phyloP scores from a whole-genome alignment of 1,139 yeast species.

The Pichia sp. region DNA sequence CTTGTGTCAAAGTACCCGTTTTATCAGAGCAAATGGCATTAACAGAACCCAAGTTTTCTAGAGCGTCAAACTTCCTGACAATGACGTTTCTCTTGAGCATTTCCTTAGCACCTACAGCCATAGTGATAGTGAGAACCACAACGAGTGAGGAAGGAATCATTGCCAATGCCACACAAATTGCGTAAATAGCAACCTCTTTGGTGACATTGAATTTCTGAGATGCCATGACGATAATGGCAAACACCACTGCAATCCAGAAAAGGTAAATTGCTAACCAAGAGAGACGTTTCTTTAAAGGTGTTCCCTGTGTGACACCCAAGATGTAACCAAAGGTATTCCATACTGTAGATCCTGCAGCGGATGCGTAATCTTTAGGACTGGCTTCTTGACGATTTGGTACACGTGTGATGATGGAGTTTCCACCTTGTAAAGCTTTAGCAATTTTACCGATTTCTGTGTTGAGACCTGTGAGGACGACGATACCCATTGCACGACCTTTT shows the following conservation, averaged over 20 bases:
- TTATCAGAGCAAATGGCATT: conserved; percentile 80
- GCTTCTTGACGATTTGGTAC: conserved; percentile 32
- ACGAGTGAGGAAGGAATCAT: conserved; percentile 81
- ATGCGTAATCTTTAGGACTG: conserved; percentile 39
- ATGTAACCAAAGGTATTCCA: conserved; percentile 56
- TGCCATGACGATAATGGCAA: conserved; percentile 77
- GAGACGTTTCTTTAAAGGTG: conserved; percentile 63
- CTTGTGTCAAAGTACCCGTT: conserved; percentile 77
- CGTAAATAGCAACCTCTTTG: conserved; percentile 71
- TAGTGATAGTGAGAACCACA: conserved; percentile 75
- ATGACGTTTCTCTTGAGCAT: conserved; percentile 69
- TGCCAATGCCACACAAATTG: conserved; percentile 74
- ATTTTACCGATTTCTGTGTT: conserved; percentile 72
- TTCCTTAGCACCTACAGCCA: conserved; percentile 80
- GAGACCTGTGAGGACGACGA: conserved; percentile 61
- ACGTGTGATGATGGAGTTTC: conserved; percentile 29
- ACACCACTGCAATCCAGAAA: conserved; percentile 64
- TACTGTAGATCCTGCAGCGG: conserved; percentile 39
- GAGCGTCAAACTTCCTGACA: conserved; percentile 70
- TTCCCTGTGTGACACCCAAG: conserved; percentile 70
- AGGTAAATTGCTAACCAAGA: conserved; percentile 65
- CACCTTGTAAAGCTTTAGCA: conserved; percentile 53
- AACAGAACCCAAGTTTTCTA: conserved; percentile 75
- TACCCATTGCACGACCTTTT: conserved; percentile 71
- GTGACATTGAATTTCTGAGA: conserved; percentile 63